phyloP scores from a whole-genome alignment of 2,329 filamentous ascomycete genomes.

The Epichloe coenophiala region DNA sequence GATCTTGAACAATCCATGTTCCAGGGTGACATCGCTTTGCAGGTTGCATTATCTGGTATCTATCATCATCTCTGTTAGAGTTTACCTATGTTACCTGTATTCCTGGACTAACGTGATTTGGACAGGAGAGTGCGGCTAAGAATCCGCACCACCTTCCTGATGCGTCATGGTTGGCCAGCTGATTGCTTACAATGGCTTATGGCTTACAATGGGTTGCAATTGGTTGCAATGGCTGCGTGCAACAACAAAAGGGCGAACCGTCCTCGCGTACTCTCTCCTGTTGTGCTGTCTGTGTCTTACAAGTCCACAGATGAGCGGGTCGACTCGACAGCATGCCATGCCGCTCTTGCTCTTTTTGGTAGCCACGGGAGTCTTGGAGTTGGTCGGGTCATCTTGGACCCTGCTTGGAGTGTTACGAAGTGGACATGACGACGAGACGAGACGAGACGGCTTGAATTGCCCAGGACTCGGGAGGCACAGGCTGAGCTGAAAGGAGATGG shows the following conservation, averaged over 20 bases:
- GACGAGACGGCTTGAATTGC: too few species aligned
- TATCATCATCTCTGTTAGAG: background rate
- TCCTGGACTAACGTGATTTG: background rate
- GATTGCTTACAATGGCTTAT: background rate
- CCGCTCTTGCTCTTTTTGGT: too few species aligned
- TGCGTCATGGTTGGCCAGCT: background rate
- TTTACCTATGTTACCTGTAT: background rate
- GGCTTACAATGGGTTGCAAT: background rate
- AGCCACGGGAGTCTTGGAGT: too few species aligned
- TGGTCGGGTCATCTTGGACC: background rate
- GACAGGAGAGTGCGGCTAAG: background rate
- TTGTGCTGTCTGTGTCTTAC: too few species aligned
- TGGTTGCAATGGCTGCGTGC: background rate
- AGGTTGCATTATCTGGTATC: too few species aligned
- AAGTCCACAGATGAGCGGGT: background rate
- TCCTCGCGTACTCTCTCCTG: too few species aligned
- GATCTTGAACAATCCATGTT: too few species aligned
- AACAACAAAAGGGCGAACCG: too few species aligned
- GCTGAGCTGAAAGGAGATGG: too few species aligned
- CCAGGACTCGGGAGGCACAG: too few species aligned
- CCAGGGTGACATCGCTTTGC: too few species aligned
- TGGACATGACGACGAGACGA: background rate
- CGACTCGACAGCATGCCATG: background rate
- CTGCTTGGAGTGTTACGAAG: background rate
- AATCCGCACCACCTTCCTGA: background rate